Evolutionary conservation across 228 moss, liverwort and hornwort species (phyloP), one percentile per base, ranked within the genome.

Genomic region (Sphagnum fallax): DNA sequence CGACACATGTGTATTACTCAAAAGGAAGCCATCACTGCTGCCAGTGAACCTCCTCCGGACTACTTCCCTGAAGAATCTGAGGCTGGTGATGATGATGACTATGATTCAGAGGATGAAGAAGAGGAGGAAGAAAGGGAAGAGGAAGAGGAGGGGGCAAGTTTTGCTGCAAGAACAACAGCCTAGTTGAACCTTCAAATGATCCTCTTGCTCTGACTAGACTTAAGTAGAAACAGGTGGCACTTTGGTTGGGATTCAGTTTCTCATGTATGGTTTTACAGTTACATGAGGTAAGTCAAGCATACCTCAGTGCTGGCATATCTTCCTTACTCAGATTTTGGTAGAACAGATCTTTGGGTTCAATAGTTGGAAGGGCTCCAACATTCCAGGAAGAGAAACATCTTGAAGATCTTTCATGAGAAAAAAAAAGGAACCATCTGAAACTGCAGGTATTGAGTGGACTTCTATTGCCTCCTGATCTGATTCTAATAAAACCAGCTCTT

Each of bases 1-100:
- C 88, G 97, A 67, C 97, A 97, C 78, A 82, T 97, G 85, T 75
- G 87, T 59, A 97, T 97, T 16, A 74, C 89, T 1, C 81, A 84
- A 51, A 91, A 93, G 68, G 62, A 74, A 78, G 91, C 90, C 50
- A 65, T 88, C 15, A 64, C 79, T 50, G 78, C 81, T 67, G 97
- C 82, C 48, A 77, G 74, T 6, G 79, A 80, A 61, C 78, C 93
- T 52, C 93, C 91, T 70, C 93, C 89, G 51, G 83, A 89, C 52
- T 96, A 84, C 65, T 82, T 74, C 55, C 65, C 82, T 15, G 89
- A 85, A 8, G 70, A 65, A 69, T 71, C 60, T 6, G 70, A 11
- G 4, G 88, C 78, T 11, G 87, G 78, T 18, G 87, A 69, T 4
- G 78, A 48, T 4, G 81, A 83, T 4, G 75, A 63, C 5, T 84